These are phyloP conservation scores for Picea sitchensis DNA, from an alignment of 75 land plant species.

Conservation along the genomic window DNA sequence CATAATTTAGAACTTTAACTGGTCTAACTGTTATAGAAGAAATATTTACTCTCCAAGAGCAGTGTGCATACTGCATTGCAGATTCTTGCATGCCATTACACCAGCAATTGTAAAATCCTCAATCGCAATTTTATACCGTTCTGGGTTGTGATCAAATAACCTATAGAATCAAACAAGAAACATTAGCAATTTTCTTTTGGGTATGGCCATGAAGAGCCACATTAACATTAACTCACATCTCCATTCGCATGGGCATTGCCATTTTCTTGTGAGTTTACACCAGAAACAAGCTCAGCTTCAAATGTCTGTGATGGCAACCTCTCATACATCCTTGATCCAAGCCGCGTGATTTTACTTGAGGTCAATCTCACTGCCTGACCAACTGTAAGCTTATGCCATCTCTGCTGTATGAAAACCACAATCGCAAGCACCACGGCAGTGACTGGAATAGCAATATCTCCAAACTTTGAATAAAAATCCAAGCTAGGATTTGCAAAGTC, in stretches of 20 bases:
- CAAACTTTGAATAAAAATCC: slow-evolving; percentile 63
- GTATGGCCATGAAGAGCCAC: too few species aligned
- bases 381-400: slow-evolving; percentile 42
- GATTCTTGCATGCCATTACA: too few species aligned
- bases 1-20: too few species aligned
- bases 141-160: too few species aligned
- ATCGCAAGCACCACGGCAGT: slow-evolving; percentile 42
- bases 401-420: slow-evolving; percentile 61
- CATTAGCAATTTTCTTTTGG: too few species aligned
- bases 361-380: slow-evolving; percentile 18
- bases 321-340: slow-evolving; percentile 53
- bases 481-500: slow-evolving; percentile 58
- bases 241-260: neutral
- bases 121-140: too few species aligned
- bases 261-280: slow-evolving; percentile 6
- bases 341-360: slow-evolving; percentile 30
- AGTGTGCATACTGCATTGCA: too few species aligned
- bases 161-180: too few species aligned
- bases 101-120: too few species aligned
- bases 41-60: too few species aligned
- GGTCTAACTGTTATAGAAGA: too few species aligned
- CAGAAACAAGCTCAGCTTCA: slow-evolving; percentile 63
- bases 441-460: slow-evolving; percentile 54
- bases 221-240: too few species aligned
- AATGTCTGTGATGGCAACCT: slow-evolving; percentile 51